Conservation (phyloP, 2,329 filamentous ascomycete species). For the Periconia sp. region DNA sequence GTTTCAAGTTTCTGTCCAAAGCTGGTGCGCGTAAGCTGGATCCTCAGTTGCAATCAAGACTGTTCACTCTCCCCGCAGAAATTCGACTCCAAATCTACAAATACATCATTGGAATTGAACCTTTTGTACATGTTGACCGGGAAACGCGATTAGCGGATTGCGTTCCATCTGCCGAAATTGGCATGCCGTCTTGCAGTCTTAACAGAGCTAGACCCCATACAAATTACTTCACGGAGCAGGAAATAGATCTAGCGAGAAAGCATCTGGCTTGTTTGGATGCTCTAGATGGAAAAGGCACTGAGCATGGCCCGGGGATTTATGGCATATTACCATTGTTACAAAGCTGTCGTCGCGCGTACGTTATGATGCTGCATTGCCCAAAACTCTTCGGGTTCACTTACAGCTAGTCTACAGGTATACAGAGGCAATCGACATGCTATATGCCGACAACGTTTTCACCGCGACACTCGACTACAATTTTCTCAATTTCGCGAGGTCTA, state of each 20-base stretch:
- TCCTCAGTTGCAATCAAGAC: neutral
- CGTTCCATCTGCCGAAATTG: too few species aligned
- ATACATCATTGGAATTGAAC: neutral
- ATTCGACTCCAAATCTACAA: neutral
- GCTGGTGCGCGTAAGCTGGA: neutral
- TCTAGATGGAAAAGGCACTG: neutral
- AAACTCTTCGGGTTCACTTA: neutral
- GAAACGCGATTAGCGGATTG: neutral
- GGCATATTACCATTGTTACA: neutral
- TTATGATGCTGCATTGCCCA: neutral
- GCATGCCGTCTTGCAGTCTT: neutral
- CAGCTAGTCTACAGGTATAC: neutral
- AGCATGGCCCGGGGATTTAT: neutral
- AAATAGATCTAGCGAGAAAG: neutral
- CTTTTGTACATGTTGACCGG: neutral
- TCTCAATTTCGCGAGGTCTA: conserved; percentile 1
- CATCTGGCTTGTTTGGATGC: neutral
- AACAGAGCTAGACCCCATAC: neutral
- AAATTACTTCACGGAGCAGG: neutral
- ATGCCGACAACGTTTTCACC: conserved; percentile 2
- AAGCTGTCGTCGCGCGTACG: neutral
- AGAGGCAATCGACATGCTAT: neutral
- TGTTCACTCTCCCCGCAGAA: neutral
- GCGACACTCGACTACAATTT: neutral
- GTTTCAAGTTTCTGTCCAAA: neutral